Conservation (phyloP, 371 early-diverging fungal genomes). For the Conidiobolus incongruus region DNA sequence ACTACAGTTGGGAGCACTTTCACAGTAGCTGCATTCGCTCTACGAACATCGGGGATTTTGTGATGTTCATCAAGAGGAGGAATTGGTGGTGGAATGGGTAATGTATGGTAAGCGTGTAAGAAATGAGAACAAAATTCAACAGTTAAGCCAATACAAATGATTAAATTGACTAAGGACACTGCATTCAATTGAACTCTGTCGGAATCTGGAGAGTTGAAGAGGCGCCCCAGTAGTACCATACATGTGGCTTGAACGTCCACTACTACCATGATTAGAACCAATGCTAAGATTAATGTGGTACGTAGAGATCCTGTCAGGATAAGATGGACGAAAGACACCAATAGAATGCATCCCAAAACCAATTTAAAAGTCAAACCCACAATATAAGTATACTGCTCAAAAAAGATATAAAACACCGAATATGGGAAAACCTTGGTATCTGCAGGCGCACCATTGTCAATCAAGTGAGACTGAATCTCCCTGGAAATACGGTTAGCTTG, state of each 20-base stretch:
- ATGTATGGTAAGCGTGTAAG: slow-evolving; percentile 35
- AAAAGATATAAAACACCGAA: slow-evolving; percentile 51
- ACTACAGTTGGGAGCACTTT: no score
- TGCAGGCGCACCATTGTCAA: slow-evolving; percentile 18
- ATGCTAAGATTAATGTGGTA: slow-evolving; percentile 30
- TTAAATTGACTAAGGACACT: slow-evolving; percentile 45
- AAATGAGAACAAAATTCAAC: slow-evolving; percentile 59
- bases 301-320: slow-evolving; percentile 27
- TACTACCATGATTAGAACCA: slow-evolving; percentile 37
- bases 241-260: slow-evolving; percentile 37
- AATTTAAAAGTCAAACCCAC: slow-evolving; percentile 25
- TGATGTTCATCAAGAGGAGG: no score
- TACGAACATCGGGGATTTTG: no score
- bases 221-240: slow-evolving; percentile 36
- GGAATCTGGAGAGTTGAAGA: no score
- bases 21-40: no score
- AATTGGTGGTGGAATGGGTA: no score
- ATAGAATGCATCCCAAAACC: slow-evolving; percentile 29
- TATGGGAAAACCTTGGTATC: slow-evolving; percentile 56
- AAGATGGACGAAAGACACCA: slow-evolving; percentile 24
- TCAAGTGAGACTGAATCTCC: slow-evolving; percentile 16
- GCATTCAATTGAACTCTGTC: slow-evolving; percentile 49
- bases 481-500: slow-evolving; percentile 38
- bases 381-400: slow-evolving; percentile 47
- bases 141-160: slow-evolving; percentile 51